A percentile compares a stretch with the other conserved stretches of the same genome.
Evolutionary conservation across 1,139 yeast genomes (phyloP).

Genomic region (Diutina neorugosa): DNA sequence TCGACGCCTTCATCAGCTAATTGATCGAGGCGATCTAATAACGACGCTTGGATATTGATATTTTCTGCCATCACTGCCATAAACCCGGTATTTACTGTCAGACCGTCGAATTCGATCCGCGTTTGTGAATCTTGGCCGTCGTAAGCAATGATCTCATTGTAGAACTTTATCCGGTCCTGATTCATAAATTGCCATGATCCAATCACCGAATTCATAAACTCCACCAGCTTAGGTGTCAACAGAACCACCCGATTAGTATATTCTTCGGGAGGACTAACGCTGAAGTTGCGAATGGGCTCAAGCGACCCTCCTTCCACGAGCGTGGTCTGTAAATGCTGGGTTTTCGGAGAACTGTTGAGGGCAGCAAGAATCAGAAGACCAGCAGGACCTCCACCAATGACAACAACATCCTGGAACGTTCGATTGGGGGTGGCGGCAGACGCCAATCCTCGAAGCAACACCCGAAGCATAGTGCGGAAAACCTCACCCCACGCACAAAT

Average conservation of each 20-base stretch:
- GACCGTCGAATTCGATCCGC: constrained; percentile 58
- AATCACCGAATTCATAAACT: constrained; percentile 45
- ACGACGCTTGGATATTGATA: constrained; percentile 66
- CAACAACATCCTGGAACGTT: constrained; percentile 53
- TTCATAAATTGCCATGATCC: constrained; percentile 70
- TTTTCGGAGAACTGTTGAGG: constrained; percentile 49
- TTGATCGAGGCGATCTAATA: constrained; percentile 46
- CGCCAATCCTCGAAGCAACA: constrained; percentile 5
- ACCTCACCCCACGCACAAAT: neutral
- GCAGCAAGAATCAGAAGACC: constrained; percentile 84
- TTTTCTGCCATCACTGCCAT: constrained; percentile 85
- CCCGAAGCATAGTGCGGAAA: neutral
- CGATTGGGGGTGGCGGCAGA: constrained; percentile 9
- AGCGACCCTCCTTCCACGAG: constrained; percentile 66
- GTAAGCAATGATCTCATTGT: constrained; percentile 74
- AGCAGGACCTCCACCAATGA: constrained; percentile 97
- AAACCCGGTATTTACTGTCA: constrained; percentile 23
- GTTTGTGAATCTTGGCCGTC: constrained; percentile 66
- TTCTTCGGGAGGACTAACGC: constrained; percentile 39
- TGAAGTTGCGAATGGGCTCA: constrained; percentile 39
- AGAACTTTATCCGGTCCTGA: constrained; percentile 60
- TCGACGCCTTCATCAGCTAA: constrained; percentile 26
- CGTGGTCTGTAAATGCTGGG: constrained; percentile 49
- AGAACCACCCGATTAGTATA: constrained; percentile 79
- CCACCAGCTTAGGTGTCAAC: constrained; percentile 69